phyloP scores from a whole-genome alignment of 2,329 filamentous ascomycete species.

The Colletotrichum trifolii region DNA sequence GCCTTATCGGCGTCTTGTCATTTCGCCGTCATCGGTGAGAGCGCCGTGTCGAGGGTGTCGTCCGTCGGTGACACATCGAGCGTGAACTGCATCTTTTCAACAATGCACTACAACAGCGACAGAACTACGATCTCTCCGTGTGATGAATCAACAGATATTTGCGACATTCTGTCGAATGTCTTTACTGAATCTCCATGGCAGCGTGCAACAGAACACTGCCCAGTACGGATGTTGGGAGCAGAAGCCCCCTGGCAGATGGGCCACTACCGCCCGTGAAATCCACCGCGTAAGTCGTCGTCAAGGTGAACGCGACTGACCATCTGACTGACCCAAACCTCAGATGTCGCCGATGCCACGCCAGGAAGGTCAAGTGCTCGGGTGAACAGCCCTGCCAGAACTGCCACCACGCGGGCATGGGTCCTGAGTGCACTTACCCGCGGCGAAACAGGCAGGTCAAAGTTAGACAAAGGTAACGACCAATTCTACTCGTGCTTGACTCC shows the following conservation, averaged over 20 bases:
- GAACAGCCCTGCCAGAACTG: slow-evolving; percentile 48
- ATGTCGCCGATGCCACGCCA: slow-evolving; percentile 45
- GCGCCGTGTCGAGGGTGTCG: background rate
- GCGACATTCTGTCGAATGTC: slow-evolving; percentile 22
- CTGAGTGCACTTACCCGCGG: slow-evolving; percentile 47
- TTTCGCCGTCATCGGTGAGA: slow-evolving; percentile 34
- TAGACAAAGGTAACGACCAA: slow-evolving; percentile 44
- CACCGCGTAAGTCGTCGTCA: slow-evolving; percentile 33
- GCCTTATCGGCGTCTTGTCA: slow-evolving; percentile 32
- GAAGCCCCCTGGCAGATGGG: slow-evolving; percentile 28
- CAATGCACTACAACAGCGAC: background rate
- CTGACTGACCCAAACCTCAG: slow-evolving; percentile 38
- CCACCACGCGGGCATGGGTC: slow-evolving; percentile 43
- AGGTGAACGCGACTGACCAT: background rate
- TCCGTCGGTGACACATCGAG: slow-evolving; percentile 21
- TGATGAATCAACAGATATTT: background rate
- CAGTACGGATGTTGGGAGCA: slow-evolving; percentile 20
- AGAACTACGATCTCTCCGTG: background rate
- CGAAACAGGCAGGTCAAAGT: slow-evolving; percentile 48
- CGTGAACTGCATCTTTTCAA: background rate
- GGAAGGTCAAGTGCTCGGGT: slow-evolving; percentile 50
- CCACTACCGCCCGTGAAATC: slow-evolving; percentile 36
- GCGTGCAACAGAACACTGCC: slow-evolving; percentile 32
- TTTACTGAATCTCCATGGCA: slow-evolving; percentile 9
- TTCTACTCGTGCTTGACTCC: background rate